A percentile compares a stretch with the other conserved stretches of the same genome.
phyloP scores from a whole-genome alignment of 352 stramenopile genomes.

The Pythium myriotylum region DNA sequence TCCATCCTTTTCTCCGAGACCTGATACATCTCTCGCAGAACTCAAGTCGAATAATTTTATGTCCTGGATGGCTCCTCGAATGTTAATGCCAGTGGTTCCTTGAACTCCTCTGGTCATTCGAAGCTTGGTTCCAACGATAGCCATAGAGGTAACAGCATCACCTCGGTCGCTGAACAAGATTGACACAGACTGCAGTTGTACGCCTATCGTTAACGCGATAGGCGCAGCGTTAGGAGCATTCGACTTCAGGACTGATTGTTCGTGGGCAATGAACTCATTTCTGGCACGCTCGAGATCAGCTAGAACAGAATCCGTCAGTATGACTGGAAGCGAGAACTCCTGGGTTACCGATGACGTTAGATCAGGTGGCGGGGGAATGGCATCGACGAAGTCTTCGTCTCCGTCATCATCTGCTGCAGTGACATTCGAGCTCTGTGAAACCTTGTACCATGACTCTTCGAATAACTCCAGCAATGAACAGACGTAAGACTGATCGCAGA shows the following conservation, averaged over 20 bases:
- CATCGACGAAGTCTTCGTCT: slow-evolving; percentile 35
- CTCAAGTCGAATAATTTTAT: slow-evolving; percentile 76
- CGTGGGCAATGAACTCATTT: slow-evolving; percentile 53
- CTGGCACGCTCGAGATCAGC: slow-evolving; percentile 81
- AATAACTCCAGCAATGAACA: slow-evolving; percentile 77
- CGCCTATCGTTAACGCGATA: slow-evolving; percentile 41
- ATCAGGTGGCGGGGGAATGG: slow-evolving; percentile 53
- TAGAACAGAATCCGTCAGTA: slow-evolving; percentile 77
- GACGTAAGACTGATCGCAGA: slow-evolving; percentile 86
- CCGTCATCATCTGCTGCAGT: slow-evolving; percentile 28
- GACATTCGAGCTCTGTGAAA: slow-evolving; percentile 32
- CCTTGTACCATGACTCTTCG: slow-evolving; percentile 65
- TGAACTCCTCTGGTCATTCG: slow-evolving; percentile 9
- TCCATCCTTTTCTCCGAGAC: slow-evolving; percentile 2
- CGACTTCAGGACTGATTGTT: slow-evolving; percentile 4
- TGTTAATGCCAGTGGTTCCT: slow-evolving; percentile 30
- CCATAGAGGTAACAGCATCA: slow-evolving; percentile 64
- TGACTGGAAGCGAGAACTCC: slow-evolving; percentile 74
- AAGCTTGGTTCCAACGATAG: slow-evolving; percentile 41
- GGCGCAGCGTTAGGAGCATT: background rate
- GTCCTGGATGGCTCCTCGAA: slow-evolving; percentile 59
- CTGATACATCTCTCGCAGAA: slow-evolving; percentile 28
- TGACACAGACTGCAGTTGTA: slow-evolving; percentile 75
- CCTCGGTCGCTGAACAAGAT: slow-evolving; percentile 76
- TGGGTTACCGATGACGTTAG: slow-evolving; percentile 60